Evolutionary conservation across 352 stramenopile genomes (phyloP), one percentile per base, ranked within the genome.

Genomic region (Thalassiosira oceanica): DNA sequence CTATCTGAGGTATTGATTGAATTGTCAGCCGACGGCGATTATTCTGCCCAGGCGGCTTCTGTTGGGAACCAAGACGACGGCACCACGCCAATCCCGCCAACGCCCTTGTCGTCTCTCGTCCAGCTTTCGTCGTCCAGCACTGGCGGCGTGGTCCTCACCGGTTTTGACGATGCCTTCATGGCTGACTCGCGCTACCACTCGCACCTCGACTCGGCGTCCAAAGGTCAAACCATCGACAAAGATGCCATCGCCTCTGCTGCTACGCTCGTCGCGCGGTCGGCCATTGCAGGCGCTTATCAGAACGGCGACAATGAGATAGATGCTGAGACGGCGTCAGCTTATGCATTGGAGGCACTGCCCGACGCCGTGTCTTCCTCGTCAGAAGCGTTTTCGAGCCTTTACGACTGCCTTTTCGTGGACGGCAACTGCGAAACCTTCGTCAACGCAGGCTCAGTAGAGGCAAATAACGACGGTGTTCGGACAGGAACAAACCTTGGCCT

Each of bases 81-180:
- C 15, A 61, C 52, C 26, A 57, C 66, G 56, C 74, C 78, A 21
- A 73, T 84, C 16, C 83, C 83, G 24, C 83, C 83, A 0, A 80
- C 79, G 15, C 73, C 83, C 3, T 51, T 90, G 0, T 66, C 61
- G n/a, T 83, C 83, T 31, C 56, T 90, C 13, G 41, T 86, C 5
- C 57, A 56, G 23, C 16, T 90, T 2, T 83, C 75, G 4, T 48
- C 27, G 21, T 63, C 62, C 15, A 50, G 29, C 21, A 62, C 71
- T 27, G 74, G 78, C 51, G 83, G 83, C 33, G 61, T 79, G 24
- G 74, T 88, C 3, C 62, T 90, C 11, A 74, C 79, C 29, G 83
- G 83, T 21, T 90, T 88, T 52, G 74, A 87, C 57, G 76, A 87
- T 55, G 57, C 58, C 6, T 90, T 80, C 55, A 70, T 80, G 3